phyloP scores from a whole-genome alignment of 1,284 basidiomycete genomes.

The Malassezia sp. region DNA sequence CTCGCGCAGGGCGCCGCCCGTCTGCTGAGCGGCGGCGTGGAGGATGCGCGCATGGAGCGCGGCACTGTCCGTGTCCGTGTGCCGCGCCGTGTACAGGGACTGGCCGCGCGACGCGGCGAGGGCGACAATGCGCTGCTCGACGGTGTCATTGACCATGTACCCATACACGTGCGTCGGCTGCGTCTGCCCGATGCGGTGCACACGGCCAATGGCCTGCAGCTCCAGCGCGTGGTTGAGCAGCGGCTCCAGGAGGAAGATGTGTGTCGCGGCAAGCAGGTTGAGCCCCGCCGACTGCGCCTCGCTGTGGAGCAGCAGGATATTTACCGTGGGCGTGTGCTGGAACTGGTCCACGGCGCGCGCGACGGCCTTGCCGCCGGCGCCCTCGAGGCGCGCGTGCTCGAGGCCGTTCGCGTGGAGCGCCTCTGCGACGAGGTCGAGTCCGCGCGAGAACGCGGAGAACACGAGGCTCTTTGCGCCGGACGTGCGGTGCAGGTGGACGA shows the following conservation, averaged over 20 bases:
- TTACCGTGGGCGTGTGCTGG: constrained; percentile 19
- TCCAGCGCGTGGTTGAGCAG: constrained; percentile 36
- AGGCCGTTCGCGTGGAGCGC: constrained; percentile 33
- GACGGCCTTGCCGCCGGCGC: constrained; percentile 20
- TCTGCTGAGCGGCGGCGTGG: constrained; percentile 18
- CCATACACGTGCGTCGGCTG: constrained; percentile 29
- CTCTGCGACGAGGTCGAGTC: constrained; percentile 34
- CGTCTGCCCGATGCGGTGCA: constrained; percentile 41
- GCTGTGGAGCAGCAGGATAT: constrained; percentile 38
- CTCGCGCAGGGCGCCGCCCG: constrained; percentile 11
- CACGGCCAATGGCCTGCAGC: constrained; percentile 38
- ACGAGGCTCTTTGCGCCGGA: constrained; percentile 36
- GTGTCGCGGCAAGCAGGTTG: constrained; percentile 32
- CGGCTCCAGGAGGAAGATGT: constrained; percentile 39
- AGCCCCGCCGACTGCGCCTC: constrained; percentile 39
- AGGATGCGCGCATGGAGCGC: constrained; percentile 15
- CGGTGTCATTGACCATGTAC: constrained; percentile 36
- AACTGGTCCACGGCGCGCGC: constrained; percentile 22
- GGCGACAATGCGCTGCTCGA: constrained; percentile 33
- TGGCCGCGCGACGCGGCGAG: constrained; percentile 24
- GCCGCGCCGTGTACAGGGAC: constrained; percentile 23
- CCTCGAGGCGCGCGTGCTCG: constrained; percentile 24
- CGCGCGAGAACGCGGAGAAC: constrained; percentile 39
- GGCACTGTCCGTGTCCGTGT: constrained; percentile 11
- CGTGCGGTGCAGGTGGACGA: constrained; percentile 20